Evolutionary conservation across 208 protist species (phyloP), one percentile per base, ranked within the genome.

Genomic region (Angomonas ambiguus): DNA sequence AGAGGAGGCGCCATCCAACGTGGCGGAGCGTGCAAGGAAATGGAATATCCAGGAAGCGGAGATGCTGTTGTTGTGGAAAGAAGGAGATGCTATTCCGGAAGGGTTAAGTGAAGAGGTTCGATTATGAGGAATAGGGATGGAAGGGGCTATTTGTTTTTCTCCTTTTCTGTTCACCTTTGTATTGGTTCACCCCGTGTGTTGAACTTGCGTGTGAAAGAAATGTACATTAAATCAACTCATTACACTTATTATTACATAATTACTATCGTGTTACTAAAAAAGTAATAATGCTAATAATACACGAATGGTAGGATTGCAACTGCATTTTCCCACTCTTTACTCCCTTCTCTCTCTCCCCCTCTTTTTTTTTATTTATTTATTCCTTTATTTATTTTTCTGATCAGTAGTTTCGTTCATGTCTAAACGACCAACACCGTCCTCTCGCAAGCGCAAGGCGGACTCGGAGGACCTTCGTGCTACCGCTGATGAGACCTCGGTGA

Each of bases 61-160:
- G 16, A 82, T 92, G 70, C 83, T 89, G 41, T 73, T 87, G 56
- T 69, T 92, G 33, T 94, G 85, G 82, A 60, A 76, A n/a, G 70
- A 71, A 28, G 83, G 83, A 1, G 82, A 95, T 51, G 28, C 76
- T 5, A 42, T 88, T 2, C 88, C 86, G 16, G 33, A 79, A 8
- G 80, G 83, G n/a, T 61, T 87, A 13, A 13, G 51, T 30, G 58
- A 56, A 2, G 57, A 66, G 25, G 31, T 62, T 2, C 18, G 18
- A 8, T 13, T 18, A 13, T 41, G 16, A 45, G 53, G 27, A 34
- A 28, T 18, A 5, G 53, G 10, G 53, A 30, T 16, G 49, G 49
- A 30, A 56, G 6, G n/a, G 6, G n/a, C 28, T 20, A 10, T 2
- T 5, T 31, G 2, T 59, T 59, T 59, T 31, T 59, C 2, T 59